These are phyloP conservation scores for Metarhizium humberi DNA, from an alignment of 2,329 filamentous ascomycete species.

Conservation along the genomic window DNA sequence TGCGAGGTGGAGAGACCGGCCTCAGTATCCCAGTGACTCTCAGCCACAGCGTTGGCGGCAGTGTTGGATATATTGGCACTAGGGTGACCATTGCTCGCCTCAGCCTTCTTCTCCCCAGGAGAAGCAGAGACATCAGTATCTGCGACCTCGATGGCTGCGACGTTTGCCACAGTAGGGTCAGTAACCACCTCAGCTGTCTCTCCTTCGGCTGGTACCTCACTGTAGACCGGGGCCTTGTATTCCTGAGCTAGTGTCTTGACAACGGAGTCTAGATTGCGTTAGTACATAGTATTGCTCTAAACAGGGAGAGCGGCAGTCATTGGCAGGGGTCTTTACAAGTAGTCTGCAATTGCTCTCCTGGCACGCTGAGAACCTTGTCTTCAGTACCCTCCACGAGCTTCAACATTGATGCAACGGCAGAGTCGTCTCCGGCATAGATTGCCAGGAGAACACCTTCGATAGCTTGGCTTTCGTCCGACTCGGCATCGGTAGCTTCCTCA, in stretches of 20 bases:
- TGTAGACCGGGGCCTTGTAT: conserved; percentile 36
- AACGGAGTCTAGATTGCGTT: conserved; percentile 21
- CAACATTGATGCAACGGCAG: conserved; percentile 63
- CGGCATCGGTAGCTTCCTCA: conserved; percentile 55
- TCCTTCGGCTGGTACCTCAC: conserved; percentile 23
- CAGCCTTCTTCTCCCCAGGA: conserved; percentile 31
- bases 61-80: conserved; percentile 43
- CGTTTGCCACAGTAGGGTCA: conserved; percentile 60
- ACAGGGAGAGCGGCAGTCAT: not conserved
- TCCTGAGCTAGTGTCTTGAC: conserved; percentile 38
- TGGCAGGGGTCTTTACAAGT: conserved; percentile 51
- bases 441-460: conserved; percentile 71
- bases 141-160: conserved; percentile 59
- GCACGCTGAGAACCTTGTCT: conserved; percentile 56
- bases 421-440: conserved; percentile 70
- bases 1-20: conserved; percentile 39
- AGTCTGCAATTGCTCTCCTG: conserved; percentile 54
- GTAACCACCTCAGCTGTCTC: conserved; percentile 30
- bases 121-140: conserved; percentile 29
- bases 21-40: conserved; percentile 53
- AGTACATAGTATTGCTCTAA: conserved; percentile 5
- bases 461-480: conserved; percentile 65
- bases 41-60: conserved; percentile 52
- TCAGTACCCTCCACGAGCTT: conserved; percentile 67
- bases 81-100: conserved; percentile 30